Evolutionary conservation across 2,329 filamentous ascomycete species (phyloP).

Genomic region (Talaromyces sp.): DNA sequence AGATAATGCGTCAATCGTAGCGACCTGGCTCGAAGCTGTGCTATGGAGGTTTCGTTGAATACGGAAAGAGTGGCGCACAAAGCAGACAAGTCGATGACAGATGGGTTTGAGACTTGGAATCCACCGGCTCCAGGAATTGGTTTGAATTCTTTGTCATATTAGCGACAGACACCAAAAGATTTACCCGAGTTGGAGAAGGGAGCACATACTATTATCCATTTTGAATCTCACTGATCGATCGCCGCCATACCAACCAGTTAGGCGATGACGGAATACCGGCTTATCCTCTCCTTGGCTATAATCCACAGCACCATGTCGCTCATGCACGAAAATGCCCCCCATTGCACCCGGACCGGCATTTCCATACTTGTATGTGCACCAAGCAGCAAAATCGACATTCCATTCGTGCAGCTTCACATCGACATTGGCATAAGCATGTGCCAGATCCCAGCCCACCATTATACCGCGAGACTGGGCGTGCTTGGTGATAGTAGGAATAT

Average conservation of each 20-base stretch:
- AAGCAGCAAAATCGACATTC: constrained; percentile 84
- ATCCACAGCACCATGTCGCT: constrained; percentile 56
- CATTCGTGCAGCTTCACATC: constrained; percentile 75
- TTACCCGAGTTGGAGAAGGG: background rate
- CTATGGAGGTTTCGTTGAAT: constrained; percentile 68
- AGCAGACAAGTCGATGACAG: constrained; percentile 69
- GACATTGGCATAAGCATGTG: constrained; percentile 80
- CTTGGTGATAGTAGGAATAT: constrained; percentile 72
- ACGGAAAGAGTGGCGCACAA: constrained; percentile 68
- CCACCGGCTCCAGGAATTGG: constrained; percentile 74
- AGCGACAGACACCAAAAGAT: background rate
- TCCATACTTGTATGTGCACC: constrained; percentile 94
- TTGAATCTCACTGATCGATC: constrained; percentile 70
- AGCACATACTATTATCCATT: constrained; percentile 63
- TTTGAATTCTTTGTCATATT: constrained; percentile 53
- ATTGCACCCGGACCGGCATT: constrained; percentile 79
- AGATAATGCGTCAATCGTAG: constrained; percentile 70
- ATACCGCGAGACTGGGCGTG: constrained; percentile 68
- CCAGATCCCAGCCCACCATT: constrained; percentile 77
- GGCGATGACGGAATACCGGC: constrained; percentile 58
- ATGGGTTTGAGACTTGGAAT: constrained; percentile 77
- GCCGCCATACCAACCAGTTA: constrained; percentile 81
- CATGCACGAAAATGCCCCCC: constrained; percentile 73
- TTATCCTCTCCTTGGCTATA: constrained; percentile 40
- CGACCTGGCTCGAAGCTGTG: constrained; percentile 64